phyloP scores from a whole-genome alignment of 495 filamentous ascomycete genomes.

The Jackrogersella minutella region DNA sequence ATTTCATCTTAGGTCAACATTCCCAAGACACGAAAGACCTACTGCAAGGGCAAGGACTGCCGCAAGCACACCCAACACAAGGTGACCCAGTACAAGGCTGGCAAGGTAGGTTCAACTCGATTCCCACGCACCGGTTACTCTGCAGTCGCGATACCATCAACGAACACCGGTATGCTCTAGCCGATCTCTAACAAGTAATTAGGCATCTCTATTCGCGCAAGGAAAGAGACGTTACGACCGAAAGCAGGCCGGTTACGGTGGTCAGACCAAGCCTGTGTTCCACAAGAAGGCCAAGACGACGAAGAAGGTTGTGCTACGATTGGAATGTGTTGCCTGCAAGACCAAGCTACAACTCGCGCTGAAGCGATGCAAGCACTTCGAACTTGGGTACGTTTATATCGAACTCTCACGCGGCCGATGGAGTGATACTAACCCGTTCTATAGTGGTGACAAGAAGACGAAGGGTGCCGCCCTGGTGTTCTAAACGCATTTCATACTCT shows the following conservation, averaged over 20 bases:
- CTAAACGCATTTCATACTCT: conserved; percentile 61
- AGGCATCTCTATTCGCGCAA: conserved; percentile 84
- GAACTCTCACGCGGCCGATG: neutral
- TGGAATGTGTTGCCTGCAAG: conserved; percentile 97
- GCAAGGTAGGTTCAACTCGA: conserved; percentile 63
- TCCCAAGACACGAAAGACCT: conserved; percentile 80
- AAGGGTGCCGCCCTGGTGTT: conserved; percentile 99
- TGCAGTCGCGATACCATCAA: neutral
- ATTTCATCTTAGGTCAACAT: conserved; percentile 56
- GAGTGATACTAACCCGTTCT: conserved; percentile 30
- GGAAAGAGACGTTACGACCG: conserved; percentile 99
- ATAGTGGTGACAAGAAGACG: conserved; percentile 99
- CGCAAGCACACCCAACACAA: conserved; percentile 82
- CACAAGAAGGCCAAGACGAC: conserved; percentile 99
- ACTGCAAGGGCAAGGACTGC: conserved; percentile 95
- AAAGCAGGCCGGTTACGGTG: conserved; percentile 99
- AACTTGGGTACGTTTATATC: conserved; percentile 80
- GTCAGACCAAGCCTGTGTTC: conserved; percentile 90
- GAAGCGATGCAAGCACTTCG: conserved; percentile 99
- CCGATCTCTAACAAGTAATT: conserved; percentile 20
- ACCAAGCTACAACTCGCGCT: conserved; percentile 96
- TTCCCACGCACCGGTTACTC: neutral
- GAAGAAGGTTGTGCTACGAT: conserved; percentile 98
- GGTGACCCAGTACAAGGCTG: conserved; percentile 89
- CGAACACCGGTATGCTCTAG: neutral